These are phyloP conservation scores for Globomyces pollinis-pini DNA, from an alignment of 192 early-diverging fungal species.

Conservation along the genomic window DNA sequence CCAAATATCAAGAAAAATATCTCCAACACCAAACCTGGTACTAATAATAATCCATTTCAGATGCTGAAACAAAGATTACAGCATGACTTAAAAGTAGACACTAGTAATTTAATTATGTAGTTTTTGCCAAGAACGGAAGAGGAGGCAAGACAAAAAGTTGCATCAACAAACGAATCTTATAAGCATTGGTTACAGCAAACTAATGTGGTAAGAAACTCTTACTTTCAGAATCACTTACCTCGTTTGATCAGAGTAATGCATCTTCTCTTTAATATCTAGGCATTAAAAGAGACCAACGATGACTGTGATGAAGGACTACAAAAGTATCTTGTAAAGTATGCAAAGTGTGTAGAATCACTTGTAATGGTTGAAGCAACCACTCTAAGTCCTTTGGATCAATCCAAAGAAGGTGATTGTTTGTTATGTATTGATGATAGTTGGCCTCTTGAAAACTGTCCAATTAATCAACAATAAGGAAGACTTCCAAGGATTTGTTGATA, in stretches of 20 bases:
- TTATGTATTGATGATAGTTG: neutral
- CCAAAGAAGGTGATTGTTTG: slow-evolving; percentile 17
- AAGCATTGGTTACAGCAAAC: slow-evolving; percentile 68
- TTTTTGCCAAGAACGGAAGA: slow-evolving; percentile 63
- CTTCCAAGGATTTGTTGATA: slow-evolving; percentile 31
- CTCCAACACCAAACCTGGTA: neutral
- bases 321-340: slow-evolving; percentile 71
- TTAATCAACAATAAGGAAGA: slow-evolving; percentile 33
- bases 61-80: slow-evolving; percentile 1
- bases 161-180: slow-evolving; percentile 74
- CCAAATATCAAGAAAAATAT: slow-evolving; percentile 49
- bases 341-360: slow-evolving; percentile 65
- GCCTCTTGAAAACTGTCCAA: slow-evolving; percentile 28
- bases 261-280: slow-evolving; percentile 4
- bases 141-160: slow-evolving; percentile 78
- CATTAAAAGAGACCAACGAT: slow-evolving; percentile 73
- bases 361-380: slow-evolving; percentile 58
- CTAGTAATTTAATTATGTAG: no score
- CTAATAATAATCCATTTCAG: neutral
- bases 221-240: slow-evolving; percentile 72
- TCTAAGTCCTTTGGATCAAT: slow-evolving; percentile 48
- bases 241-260: slow-evolving; percentile 64
- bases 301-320: slow-evolving; percentile 76
- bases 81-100: neutral
- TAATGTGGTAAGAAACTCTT: slow-evolving; percentile 68